These are phyloP conservation scores for Dactylorhiza incarnata DNA, from an alignment of 106 monocot species.

Conservation along the genomic window DNA sequence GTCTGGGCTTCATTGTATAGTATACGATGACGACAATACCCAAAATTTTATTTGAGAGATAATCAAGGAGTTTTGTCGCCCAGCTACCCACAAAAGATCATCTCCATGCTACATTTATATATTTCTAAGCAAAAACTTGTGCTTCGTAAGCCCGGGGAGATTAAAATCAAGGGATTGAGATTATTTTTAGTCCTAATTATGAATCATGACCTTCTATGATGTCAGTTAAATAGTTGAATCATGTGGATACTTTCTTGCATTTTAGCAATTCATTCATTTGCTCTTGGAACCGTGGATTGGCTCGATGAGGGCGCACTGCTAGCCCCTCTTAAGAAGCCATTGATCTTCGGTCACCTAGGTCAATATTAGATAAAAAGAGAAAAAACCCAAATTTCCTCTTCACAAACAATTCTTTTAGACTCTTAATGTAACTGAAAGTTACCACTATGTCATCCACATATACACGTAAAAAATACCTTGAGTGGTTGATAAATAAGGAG, in stretches of 20 bases:
- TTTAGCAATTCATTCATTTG: not conserved
- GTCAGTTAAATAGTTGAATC: not conserved
- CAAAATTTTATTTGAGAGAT: no score
- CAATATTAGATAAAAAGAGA: not conserved
- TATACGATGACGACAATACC: no score
- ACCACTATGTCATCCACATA: not conserved
- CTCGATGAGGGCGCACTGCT: not conserved
- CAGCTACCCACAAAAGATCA: no score
- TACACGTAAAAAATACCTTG: not conserved
- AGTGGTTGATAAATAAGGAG: not conserved
- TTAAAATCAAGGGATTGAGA: no score
- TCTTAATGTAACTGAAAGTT: not conserved
- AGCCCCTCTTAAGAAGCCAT: not conserved
- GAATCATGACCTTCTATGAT: not conserved
- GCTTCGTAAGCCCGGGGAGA: no score
- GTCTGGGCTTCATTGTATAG: no score
- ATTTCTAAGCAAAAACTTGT: no score
- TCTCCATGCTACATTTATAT: no score
- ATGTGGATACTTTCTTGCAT: not conserved
- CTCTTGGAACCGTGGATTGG: not conserved
- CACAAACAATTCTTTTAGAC: not conserved
- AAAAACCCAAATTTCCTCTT: not conserved
- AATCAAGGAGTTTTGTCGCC: no score
- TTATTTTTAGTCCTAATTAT: no score
- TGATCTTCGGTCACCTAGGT: not conserved